A percentile compares a stretch with the other conserved stretches of the same genome.
phyloP scores from a whole-genome alignment of 2,329 filamentous ascomycete species.

The Aspergillus ustus region DNA sequence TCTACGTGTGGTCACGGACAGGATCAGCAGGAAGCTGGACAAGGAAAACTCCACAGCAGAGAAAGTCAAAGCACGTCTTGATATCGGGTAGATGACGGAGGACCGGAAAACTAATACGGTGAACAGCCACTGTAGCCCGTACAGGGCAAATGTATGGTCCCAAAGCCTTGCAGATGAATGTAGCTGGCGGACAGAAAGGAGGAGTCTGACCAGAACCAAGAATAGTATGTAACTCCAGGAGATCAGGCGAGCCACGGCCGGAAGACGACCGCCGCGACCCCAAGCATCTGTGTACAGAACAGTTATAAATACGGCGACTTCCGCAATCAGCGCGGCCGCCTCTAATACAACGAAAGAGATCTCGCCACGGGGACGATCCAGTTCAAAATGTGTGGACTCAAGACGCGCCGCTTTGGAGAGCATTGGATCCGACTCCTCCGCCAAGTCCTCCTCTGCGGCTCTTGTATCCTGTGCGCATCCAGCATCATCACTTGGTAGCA shows the following conservation, averaged over 20 bases:
- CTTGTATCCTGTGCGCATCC: slow-evolving; percentile 59
- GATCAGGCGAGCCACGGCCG: slow-evolving; percentile 68
- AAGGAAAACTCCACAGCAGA: slow-evolving; percentile 76
- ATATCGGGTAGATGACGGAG: slow-evolving; percentile 75
- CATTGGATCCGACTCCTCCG: slow-evolving; percentile 60
- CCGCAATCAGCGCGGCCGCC: slow-evolving; percentile 71
- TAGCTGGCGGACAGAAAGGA: slow-evolving; percentile 63
- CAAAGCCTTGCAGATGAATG: slow-evolving; percentile 77
- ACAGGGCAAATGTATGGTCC: slow-evolving; percentile 90
- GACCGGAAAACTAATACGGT: slow-evolving; percentile 80
- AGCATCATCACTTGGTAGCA: slow-evolving; percentile 37
- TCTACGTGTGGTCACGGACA: slow-evolving; percentile 82
- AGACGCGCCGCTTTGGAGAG: slow-evolving; percentile 58
- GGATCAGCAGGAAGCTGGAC: slow-evolving; percentile 71
- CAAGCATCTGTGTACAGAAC: slow-evolving; percentile 66
- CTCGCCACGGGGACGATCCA: slow-evolving; percentile 78
- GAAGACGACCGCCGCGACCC: slow-evolving; percentile 61
- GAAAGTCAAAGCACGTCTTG: slow-evolving; percentile 65
- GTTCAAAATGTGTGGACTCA: slow-evolving; percentile 58
- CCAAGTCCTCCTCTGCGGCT: slow-evolving; percentile 47
- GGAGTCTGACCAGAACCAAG: slow-evolving; percentile 72
- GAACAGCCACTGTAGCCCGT: slow-evolving; percentile 81
- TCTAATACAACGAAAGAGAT: slow-evolving; percentile 73
- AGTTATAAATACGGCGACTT: slow-evolving; percentile 71
- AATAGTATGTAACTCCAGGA: slow-evolving; percentile 82